These are phyloP conservation scores for Eucalyptus regnans DNA, from an alignment of 345 rosid species.

Conservation along the genomic window DNA sequence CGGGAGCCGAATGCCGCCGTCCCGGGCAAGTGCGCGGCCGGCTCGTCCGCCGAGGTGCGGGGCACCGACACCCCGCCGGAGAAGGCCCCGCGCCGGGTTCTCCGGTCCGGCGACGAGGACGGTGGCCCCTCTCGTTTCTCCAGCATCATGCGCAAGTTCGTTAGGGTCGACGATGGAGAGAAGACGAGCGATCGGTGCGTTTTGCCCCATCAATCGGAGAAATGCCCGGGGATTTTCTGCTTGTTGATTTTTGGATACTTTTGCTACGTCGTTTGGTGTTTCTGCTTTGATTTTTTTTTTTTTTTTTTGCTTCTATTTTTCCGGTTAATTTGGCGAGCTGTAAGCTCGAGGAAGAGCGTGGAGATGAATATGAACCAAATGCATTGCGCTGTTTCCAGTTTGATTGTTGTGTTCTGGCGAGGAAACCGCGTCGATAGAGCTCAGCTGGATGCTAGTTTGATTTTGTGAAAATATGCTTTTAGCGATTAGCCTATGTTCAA, in stretches of 20 bases:
- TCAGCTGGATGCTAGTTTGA: background rate
- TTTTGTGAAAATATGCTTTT: background rate
- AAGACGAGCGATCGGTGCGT: slow-evolving; percentile 31
- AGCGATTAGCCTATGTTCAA: background rate
- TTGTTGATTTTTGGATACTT: background rate
- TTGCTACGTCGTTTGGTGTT: background rate
- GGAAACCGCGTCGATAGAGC: background rate
- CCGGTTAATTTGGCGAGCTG: background rate
- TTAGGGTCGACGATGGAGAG: slow-evolving; percentile 33
- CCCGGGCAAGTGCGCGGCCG: background rate
- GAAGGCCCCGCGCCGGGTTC: slow-evolving; percentile 67
- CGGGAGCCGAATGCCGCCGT: background rate
- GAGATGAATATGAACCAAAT: background rate
- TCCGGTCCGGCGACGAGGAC: slow-evolving; percentile 21
- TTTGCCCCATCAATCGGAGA: background rate
- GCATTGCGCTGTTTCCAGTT: background rate
- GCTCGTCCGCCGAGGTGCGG: slow-evolving; percentile 28
- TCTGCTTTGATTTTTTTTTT: background rate
- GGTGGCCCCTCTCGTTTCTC: slow-evolving; percentile 56
- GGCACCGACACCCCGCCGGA: slow-evolving; percentile 92
- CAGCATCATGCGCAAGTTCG: slow-evolving; percentile 84
- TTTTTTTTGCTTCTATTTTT: background rate
- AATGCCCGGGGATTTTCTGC: background rate
- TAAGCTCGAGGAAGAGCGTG: background rate
- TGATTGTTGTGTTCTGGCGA: background rate